Conservation (phyloP, 192 early-diverging fungal genomes). For the Coemansia aciculifera region DNA sequence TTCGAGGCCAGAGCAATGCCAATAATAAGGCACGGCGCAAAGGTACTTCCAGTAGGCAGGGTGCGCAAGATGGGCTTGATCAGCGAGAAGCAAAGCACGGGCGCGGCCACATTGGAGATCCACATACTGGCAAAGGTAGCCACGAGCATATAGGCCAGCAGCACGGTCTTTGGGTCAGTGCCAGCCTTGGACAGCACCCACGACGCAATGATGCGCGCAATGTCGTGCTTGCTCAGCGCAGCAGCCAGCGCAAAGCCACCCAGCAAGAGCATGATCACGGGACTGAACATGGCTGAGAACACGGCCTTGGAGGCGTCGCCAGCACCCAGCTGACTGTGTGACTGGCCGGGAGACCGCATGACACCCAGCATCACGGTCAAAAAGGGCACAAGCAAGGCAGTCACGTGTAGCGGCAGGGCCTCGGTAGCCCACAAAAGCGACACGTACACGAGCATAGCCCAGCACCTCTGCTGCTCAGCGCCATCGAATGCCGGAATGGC, state of each 20-base stretch:
- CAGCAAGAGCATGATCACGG: conserved; percentile 93
- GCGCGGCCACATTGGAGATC: conserved; percentile 97
- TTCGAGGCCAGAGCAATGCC: conserved; percentile 98
- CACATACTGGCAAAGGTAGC: conserved; percentile 98
- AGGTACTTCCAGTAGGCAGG: conserved; percentile 74
- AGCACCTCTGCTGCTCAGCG: conserved; percentile 83
- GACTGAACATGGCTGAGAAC: conserved; percentile 92
- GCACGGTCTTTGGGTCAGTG: conserved; percentile 76
- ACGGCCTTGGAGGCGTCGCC: conserved; percentile 79
- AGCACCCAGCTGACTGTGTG: conserved; percentile 59
- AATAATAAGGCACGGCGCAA: conserved; percentile 84
- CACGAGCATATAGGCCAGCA: conserved; percentile 93
- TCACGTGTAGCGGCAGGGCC: conserved; percentile 90
- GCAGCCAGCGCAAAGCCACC: conserved; percentile 94
- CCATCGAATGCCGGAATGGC: conserved; percentile 64
- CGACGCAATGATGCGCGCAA: conserved; percentile 88
- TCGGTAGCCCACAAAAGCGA: conserved; percentile 93
- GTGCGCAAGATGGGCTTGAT: conserved; percentile 93
- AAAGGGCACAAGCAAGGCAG: conserved; percentile 83
- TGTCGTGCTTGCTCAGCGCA: conserved; percentile 92
- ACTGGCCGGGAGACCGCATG: conserved; percentile 62
- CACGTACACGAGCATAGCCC: conserved; percentile 89
- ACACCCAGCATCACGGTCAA: conserved; percentile 83
- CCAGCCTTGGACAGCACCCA: conserved; percentile 88
- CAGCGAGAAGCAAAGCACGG: conserved; percentile 93